phyloP scores from a whole-genome alignment of 306 rosid genomes.

The Casuarina glauca region DNA sequence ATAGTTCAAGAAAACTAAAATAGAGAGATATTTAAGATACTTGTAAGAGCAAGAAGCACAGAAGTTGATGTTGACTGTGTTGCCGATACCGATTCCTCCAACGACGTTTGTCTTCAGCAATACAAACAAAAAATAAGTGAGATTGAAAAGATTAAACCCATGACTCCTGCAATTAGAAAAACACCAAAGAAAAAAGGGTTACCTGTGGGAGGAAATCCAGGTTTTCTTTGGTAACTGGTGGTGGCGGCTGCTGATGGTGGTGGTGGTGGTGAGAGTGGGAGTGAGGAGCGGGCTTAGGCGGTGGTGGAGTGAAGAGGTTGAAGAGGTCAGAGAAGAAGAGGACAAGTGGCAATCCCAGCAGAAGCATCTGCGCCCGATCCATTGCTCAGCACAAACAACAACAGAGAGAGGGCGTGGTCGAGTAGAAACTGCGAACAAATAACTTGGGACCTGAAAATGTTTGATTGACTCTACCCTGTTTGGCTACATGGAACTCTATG shows the following conservation, averaged over 20 bases:
- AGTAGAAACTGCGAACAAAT: not conserved
- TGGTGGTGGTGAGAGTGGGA: constrained; percentile 22
- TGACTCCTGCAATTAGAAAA: constrained; percentile 14
- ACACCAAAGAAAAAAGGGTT: constrained; percentile 24
- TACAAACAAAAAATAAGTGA: not conserved
- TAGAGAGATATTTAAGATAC: constrained; percentile 25
- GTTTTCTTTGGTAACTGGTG: constrained; percentile 28
- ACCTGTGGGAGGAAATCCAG: constrained; percentile 42
- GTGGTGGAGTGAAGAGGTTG: constrained; percentile 41
- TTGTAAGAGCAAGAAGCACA: constrained; percentile 81
- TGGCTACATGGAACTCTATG: not conserved
- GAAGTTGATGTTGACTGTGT: constrained; percentile 57
- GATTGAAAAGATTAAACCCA: not conserved
- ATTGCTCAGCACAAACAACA: constrained; percentile 21
- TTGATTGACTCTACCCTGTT: not conserved
- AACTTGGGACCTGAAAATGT: not conserved
- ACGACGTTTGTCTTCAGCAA: constrained; percentile 41
- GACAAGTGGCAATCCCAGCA: constrained; percentile 63
- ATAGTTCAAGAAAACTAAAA: not conserved
- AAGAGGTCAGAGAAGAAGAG: constrained; percentile 60
- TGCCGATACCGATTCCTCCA: constrained; percentile 56
- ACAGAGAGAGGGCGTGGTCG: not conserved
- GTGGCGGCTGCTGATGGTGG: constrained; percentile 25
- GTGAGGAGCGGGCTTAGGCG: constrained; percentile 42
- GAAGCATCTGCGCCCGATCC: constrained; percentile 64